Evolutionary conservation across 139 green algal genomes (phyloP).

Genomic region (Pleodorina starrii): DNA sequence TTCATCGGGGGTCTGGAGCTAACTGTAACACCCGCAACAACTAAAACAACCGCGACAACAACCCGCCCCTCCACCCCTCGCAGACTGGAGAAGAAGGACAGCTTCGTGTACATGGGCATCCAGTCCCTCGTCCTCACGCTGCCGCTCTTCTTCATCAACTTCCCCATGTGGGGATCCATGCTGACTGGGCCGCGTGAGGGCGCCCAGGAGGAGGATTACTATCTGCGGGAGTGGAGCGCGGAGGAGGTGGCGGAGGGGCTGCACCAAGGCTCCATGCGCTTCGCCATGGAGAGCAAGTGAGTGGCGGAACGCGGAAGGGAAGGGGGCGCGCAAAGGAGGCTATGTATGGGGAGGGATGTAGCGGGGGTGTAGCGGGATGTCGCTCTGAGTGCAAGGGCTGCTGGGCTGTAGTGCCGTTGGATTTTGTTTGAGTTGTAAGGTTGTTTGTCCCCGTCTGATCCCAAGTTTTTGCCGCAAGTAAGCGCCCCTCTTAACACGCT

Average conservation of each 20-base stretch:
- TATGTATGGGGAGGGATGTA: too few relatives aligned
- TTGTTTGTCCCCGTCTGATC: too few relatives aligned
- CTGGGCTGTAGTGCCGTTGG: too few relatives aligned
- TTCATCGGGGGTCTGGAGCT: too few relatives aligned
- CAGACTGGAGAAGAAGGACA: constrained; percentile 74
- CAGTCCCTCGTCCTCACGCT: constrained; percentile 84
- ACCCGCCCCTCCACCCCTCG: not conserved
- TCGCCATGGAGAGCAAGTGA: constrained; percentile 72
- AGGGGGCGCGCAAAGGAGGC: too few relatives aligned
- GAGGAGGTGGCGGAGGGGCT: constrained; percentile 70
- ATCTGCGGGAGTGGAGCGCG: constrained; percentile 73
- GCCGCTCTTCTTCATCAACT: constrained; percentile 84
- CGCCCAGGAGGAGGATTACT: constrained; percentile 93
- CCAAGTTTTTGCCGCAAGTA: too few relatives aligned
- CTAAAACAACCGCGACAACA: too few relatives aligned
- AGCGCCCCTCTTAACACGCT: too few relatives aligned
- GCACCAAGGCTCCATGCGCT: constrained; percentile 68
- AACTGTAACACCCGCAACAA: too few relatives aligned
- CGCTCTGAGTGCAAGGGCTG: too few relatives aligned
- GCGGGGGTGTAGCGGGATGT: too few relatives aligned
- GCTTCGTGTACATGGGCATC: constrained; percentile 91
- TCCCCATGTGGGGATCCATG: constrained; percentile 96
- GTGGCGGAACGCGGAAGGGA: not conserved
- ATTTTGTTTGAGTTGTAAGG: too few relatives aligned
- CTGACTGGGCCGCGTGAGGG: constrained; percentile 75